phyloP scores from a whole-genome alignment of 1,284 basidiomycete genomes.

The Ustilago vetiveriae region DNA sequence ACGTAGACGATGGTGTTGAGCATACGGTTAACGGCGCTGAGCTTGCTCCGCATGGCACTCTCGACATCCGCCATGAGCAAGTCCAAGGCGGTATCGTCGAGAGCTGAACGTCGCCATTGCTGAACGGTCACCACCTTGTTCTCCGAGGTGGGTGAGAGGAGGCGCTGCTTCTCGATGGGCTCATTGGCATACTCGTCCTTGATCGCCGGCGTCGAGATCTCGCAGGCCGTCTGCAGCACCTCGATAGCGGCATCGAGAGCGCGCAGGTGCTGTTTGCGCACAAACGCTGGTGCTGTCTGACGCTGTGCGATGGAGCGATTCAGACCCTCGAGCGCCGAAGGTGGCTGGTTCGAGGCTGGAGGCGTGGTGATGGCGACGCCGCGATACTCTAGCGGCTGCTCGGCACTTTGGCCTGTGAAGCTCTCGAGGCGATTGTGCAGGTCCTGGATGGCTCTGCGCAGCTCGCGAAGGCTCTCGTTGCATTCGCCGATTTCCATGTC shows the following conservation, averaged over 20 bases:
- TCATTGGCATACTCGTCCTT: slow-evolving; percentile 80
- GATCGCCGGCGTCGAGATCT: slow-evolving; percentile 86
- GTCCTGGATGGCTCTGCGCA: slow-evolving; percentile 75
- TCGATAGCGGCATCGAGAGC: slow-evolving; percentile 86
- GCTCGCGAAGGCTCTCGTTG: slow-evolving; percentile 89
- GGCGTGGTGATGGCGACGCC: slow-evolving; percentile 74
- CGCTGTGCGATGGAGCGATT: slow-evolving; percentile 57
- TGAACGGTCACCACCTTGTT: slow-evolving; percentile 55
- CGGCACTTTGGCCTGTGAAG: slow-evolving; percentile 24
- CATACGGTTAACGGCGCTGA: slow-evolving; percentile 93
- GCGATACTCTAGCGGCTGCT: slow-evolving; percentile 76
- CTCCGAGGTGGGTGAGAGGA: slow-evolving; percentile 74
- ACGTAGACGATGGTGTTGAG: slow-evolving; percentile 97
- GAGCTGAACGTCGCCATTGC: slow-evolving; percentile 44
- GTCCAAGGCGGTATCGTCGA: slow-evolving; percentile 80
- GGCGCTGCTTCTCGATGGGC: slow-evolving; percentile 88
- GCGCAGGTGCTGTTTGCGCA: slow-evolving; percentile 70
- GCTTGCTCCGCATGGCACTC: slow-evolving; percentile 87
- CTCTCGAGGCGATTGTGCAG: slow-evolving; percentile 49
- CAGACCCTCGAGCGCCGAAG: slow-evolving; percentile 64
- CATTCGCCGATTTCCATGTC: slow-evolving; percentile 93
- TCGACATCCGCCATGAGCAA: slow-evolving; percentile 86
- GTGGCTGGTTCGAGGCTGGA: slow-evolving; percentile 59
- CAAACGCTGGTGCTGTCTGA: slow-evolving; percentile 43
- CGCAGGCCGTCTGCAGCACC: slow-evolving; percentile 79